Conservation (phyloP, 1,284 basidiomycete genomes). For the Ceratobasidium sp. region DNA sequence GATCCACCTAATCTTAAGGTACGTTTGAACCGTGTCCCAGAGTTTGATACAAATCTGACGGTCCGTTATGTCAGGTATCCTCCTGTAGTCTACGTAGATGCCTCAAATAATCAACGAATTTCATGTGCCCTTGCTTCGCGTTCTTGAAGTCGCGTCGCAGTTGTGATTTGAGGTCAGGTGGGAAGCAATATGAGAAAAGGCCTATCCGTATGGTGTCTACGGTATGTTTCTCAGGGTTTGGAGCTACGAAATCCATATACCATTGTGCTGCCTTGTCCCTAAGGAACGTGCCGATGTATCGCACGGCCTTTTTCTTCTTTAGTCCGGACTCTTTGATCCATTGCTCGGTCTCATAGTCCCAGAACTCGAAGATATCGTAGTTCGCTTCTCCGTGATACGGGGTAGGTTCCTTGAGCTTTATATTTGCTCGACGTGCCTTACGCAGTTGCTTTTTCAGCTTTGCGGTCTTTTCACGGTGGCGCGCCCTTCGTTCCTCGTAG, state of each 20-base stretch:
- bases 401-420: background rate
- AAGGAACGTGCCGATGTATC: constrained; percentile 24
- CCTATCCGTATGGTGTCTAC: background rate
- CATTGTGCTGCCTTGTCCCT: constrained; percentile 25
- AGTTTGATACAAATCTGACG: constrained; percentile 12
- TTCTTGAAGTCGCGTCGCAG: constrained; percentile 49
- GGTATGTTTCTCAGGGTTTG: background rate
- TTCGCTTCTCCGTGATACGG: constrained; percentile 25
- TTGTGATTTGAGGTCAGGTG: constrained; percentile 56
- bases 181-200: constrained; percentile 64
- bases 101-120: constrained; percentile 51
- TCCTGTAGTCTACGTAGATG: constrained; percentile 3
- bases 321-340: constrained; percentile 28
- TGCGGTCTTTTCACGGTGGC: background rate
- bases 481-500: background rate
- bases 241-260: constrained; percentile 40
- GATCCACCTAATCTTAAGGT: constrained; percentile 42
- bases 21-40: constrained; percentile 41
- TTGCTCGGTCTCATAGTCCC: constrained; percentile 18
- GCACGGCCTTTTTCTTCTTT: background rate
- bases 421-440: background rate
- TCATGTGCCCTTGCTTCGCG: constrained; percentile 47
- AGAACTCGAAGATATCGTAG: constrained; percentile 32
- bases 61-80: constrained; percentile 26
- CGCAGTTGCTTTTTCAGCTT: background rate